Conservation (phyloP, 306 rosid genomes). For the Quercus glauca region DNA sequence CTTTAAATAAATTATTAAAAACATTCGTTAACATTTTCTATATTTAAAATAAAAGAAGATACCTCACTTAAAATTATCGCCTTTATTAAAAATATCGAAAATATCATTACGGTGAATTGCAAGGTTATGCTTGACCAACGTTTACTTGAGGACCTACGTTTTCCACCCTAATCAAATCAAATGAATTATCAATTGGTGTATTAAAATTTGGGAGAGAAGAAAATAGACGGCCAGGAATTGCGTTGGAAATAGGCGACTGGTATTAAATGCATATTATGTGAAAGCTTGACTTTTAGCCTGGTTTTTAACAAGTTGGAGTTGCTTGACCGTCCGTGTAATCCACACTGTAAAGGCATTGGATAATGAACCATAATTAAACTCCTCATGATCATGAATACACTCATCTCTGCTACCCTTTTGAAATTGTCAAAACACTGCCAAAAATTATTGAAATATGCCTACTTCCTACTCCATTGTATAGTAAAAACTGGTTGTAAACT, state of each 20-base stretch:
- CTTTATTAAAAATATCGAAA: no score
- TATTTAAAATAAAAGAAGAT: fast-evolving
- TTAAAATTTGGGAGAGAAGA: neutral
- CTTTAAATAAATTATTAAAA: no score
- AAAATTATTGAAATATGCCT: neutral
- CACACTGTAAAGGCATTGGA: neutral
- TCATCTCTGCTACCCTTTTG: neutral
- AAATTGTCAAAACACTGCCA: neutral
- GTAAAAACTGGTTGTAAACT: neutral
- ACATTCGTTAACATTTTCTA: no score
- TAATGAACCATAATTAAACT: neutral
- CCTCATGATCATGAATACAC: neutral
- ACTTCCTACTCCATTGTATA: neutral
- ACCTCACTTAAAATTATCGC: no score
- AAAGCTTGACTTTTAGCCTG: neutral
- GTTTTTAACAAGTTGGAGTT: neutral
- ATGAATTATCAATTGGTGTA: no score
- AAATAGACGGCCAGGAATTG: slow-evolving; percentile 4
- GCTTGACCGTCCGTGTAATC: neutral
- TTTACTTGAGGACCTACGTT: no score
- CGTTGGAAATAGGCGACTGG: slow-evolving; percentile 18
- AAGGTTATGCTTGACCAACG: no score
- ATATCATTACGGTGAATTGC: no score
- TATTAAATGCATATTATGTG: slow-evolving; percentile 20
- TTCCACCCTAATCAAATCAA: no score